phyloP scores from a whole-genome alignment of 768 basidiomycete genomes.

The Strobilomyces dryophilus region DNA sequence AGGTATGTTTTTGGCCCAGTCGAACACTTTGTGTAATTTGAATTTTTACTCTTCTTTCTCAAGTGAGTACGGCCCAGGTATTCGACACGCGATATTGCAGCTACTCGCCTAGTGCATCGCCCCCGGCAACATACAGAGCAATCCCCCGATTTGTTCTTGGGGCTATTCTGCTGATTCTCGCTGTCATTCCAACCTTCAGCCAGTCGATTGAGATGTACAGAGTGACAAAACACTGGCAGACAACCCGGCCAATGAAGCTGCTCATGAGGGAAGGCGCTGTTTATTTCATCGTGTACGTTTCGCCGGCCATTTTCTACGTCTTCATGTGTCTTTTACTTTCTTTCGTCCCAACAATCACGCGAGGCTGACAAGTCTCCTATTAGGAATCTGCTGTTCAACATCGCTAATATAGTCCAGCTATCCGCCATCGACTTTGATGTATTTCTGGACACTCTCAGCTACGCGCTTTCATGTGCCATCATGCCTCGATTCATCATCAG shows the following conservation, averaged over 20 bases:
- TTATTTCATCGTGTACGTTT: conserved; percentile 10
- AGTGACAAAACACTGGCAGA: conserved; percentile 1
- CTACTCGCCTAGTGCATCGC: neutral
- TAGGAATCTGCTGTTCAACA: no score
- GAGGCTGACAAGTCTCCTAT: no score
- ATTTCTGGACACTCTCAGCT: neutral
- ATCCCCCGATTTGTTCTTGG: neutral
- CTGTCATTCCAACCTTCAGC: neutral
- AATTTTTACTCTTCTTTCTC: no score
- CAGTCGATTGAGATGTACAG: conserved; percentile 1
- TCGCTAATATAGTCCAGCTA: no score
- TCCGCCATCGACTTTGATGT: no score
- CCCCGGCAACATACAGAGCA: neutral
- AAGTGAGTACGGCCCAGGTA: no score
- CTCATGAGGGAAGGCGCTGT: conserved; percentile 2
- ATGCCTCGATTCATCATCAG: conserved; percentile 16
- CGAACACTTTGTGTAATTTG: neutral
- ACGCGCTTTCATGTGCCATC: neutral
- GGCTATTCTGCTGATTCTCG: neutral
- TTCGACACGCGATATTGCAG: neutral
- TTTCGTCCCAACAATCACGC: no score
- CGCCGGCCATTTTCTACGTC: conserved; percentile 16
- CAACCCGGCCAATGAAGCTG: neutral
- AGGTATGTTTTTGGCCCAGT: neutral
- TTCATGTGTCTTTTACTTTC: no score